A percentile compares a stretch with the other conserved stretches of the same genome.
Evolutionary conservation across 768 basidiomycete genomes (phyloP).

Genomic region (Clavaria fumosa): DNA sequence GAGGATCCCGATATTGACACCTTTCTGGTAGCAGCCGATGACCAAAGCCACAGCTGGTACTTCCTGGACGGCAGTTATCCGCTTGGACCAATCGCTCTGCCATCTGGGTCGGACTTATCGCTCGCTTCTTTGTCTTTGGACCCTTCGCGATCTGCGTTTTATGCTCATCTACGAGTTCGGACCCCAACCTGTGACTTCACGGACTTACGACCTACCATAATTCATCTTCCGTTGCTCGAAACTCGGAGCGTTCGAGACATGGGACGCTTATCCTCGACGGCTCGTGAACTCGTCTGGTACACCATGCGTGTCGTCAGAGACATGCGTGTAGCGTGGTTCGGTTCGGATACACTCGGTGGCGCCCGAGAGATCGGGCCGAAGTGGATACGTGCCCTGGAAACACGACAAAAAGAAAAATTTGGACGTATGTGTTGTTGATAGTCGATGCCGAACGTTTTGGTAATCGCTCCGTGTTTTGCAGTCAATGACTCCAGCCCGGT

Average conservation of each 20-base stretch:
- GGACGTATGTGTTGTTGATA: slow-evolving; percentile 39
- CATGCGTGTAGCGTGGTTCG: slow-evolving; percentile 60
- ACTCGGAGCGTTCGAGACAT: slow-evolving; percentile 47
- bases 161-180: slow-evolving; percentile 26
- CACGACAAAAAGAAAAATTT: slow-evolving; percentile 48
- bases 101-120: slow-evolving; percentile 18
- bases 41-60: slow-evolving; percentile 38
- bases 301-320: slow-evolving; percentile 54
- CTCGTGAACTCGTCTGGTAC: slow-evolving; percentile 62
- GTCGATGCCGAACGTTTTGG: slow-evolving; percentile 3
- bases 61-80: slow-evolving; percentile 70
- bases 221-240: slow-evolving; percentile 44
- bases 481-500: slow-evolving; percentile 49
- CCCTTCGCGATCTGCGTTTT: slow-evolving; percentile 29
- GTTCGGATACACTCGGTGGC: slow-evolving; percentile 46
- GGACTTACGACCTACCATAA: slow-evolving; percentile 26
- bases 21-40: slow-evolving; percentile 46
- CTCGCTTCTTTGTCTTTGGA: slow-evolving; percentile 33
- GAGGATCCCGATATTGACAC: slow-evolving; percentile 47
- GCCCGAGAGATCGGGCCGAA: slow-evolving; percentile 59
- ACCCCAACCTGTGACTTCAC: slow-evolving; percentile 17
- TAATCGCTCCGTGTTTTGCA: slow-evolving; percentile 16
- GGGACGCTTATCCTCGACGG: slow-evolving; percentile 51
- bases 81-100: slow-evolving; percentile 37
- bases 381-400: slow-evolving; percentile 54